phyloP scores from a whole-genome alignment of 2,329 filamentous ascomycete genomes.

The Cladobotryum mycophilum region DNA sequence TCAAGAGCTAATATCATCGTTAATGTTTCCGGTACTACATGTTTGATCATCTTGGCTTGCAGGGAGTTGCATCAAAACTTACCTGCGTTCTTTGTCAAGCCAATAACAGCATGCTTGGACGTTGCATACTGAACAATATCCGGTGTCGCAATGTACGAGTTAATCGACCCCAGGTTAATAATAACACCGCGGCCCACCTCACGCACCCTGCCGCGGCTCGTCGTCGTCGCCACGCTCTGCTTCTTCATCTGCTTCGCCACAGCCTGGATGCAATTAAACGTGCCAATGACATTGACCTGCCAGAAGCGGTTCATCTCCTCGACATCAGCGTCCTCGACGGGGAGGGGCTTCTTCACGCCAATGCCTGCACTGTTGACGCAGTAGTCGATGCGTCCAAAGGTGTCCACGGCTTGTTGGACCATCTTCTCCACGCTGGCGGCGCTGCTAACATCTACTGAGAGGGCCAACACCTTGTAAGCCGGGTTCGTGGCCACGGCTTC shows the following conservation, averaged over 20 bases:
- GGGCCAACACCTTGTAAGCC: conserved; percentile 3
- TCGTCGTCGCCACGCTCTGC: conserved; percentile 7
- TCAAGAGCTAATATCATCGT: conserved; percentile 9
- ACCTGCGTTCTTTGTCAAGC: conserved; percentile 14
- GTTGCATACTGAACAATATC: conserved; percentile 11
- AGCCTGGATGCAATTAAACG: conserved; percentile 9
- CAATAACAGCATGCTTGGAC: conserved; percentile 14
- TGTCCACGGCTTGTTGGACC: conserved; percentile 4
- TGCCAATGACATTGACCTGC: conserved; percentile 11
- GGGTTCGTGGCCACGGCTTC: conserved; percentile 8
- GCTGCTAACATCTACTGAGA: conserved; percentile 11
- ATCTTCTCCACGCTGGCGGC: conserved; percentile 11
- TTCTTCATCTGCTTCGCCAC: conserved; percentile 10
- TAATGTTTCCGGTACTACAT: not conserved
- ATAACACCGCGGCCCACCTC: conserved; percentile 13
- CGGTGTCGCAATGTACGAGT: conserved; percentile 14
- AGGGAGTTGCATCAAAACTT: not conserved
- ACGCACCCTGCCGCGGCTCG: conserved; percentile 2
- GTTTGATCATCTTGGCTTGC: not conserved
- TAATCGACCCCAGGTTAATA: conserved; percentile 12
- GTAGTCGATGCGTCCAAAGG: conserved; percentile 16
- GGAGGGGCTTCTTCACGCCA: conserved; percentile 3
- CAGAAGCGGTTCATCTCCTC: conserved; percentile 11
- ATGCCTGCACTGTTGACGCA: conserved; percentile 15
- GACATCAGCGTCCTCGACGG: conserved; percentile 10